Base-by-base conservation (phyloP, 768 basidiomycete species). In the Hygrocybe coccinea region DNA sequence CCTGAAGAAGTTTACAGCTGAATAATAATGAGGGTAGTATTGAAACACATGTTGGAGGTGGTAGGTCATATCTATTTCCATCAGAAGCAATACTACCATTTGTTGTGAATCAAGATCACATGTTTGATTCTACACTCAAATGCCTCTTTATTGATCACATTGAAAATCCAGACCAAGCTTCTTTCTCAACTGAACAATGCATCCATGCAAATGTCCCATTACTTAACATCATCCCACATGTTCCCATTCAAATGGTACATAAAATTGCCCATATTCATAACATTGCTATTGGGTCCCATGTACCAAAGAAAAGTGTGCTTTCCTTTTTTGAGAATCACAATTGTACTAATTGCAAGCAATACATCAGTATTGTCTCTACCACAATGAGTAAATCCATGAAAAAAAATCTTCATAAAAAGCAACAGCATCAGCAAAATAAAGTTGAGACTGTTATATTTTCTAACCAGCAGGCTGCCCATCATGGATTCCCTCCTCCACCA, bases 391-490 rank as follows among this genome's bases (percentile, higher is more conserved):
- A 12, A 11, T 12, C 48, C 8, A 29, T 25, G 33, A 15, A 35
- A 35, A 29, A 29, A 29, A 29, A 29, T 29, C 29, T 29, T 29
- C 29, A 29, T 29, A 29, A 29, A 29, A 49, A 49, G 8, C 15
- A n/a, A n/a, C 38, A 29, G 8, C 17, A 17, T 21, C 12, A 47
- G 25, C 17, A 29, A 17, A 6, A 21, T 17, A 14, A 15, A 51
- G 11, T 56, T 21, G 52, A 29, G 35, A 15, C 10, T 54, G 54
- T 48, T 41, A 55, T 25, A 60, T 59, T 46, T 52, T 54, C 5
- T 58, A 58, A 2, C 61, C 60, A 57, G 58, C 62, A 0, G 62
- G 61, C 0, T 61, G 60, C 46, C 58, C 58, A 5, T 52, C 57
- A 46, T 21, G 59, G 3, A 29, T 57, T 51, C 24, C 56, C 56